A percentile compares a stretch with the other conserved stretches of the same genome.
Conservation (phyloP, 495 filamentous ascomycete species). For the Penicillium dipodomyicola region DNA sequence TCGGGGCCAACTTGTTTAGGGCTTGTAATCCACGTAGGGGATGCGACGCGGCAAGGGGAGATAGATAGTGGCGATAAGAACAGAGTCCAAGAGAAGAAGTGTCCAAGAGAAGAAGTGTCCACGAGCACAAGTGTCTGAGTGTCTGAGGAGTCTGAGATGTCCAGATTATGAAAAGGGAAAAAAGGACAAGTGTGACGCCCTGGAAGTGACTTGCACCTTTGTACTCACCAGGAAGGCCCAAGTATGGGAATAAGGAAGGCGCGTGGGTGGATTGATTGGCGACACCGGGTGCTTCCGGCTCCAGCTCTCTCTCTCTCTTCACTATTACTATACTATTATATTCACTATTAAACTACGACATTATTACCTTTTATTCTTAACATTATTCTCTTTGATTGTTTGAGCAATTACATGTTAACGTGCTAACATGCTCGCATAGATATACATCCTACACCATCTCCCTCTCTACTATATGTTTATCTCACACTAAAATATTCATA, state of each 20-base stretch:
- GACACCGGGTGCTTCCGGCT: constrained; percentile 25
- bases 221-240: constrained; percentile 10
- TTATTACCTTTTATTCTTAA: constrained; percentile 1
- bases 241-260: constrained; percentile 22
- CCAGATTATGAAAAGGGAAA: background rate
- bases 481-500: background rate
- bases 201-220: constrained; percentile 6
- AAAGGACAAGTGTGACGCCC: constrained; percentile 8
- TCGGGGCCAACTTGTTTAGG: constrained; percentile 12
- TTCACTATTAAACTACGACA: constrained; percentile 1
- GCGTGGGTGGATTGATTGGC: constrained; percentile 31
- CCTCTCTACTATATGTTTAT: background rate
- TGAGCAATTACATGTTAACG: no score
- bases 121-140: background rate
- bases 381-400: background rate
- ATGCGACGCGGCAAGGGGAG: constrained; percentile 28
- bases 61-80: constrained; percentile 14
- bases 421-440: background rate
- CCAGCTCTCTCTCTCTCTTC: no score
- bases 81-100: background rate
- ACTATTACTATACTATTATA: background rate
- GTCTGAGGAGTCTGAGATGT: background rate
- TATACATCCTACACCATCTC: background rate
- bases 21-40: constrained; percentile 17
- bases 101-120: no score